Conservation (phyloP, 371 early-diverging fungal genomes). For the Furculomyces boomerangus region DNA sequence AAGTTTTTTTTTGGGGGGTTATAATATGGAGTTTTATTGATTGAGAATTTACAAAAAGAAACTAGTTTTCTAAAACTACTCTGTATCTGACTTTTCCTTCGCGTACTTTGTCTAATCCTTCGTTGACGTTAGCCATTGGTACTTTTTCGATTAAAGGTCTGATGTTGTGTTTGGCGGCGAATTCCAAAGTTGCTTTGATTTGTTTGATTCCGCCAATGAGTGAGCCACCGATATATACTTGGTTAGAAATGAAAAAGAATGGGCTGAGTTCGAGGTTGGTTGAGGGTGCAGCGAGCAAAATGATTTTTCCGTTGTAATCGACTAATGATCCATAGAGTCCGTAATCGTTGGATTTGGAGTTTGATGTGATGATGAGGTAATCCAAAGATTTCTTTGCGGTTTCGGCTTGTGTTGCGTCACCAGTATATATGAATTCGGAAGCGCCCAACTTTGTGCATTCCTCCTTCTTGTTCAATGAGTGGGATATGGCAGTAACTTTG, state of each 20-base stretch:
- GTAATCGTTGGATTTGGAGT: conserved; percentile 31
- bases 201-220: conserved; percentile 41
- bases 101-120: conserved; percentile 34
- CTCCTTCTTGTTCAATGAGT: conserved; percentile 37
- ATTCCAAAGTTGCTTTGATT: conserved; percentile 42
- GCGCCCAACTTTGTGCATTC: conserved; percentile 57
- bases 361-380: conserved; percentile 35
- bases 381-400: conserved; percentile 20
- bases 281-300: conserved; percentile 52
- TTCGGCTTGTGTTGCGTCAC: conserved; percentile 14
- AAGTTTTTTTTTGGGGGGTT: too few species aligned
- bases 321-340: conserved; percentile 24
- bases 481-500: conserved; percentile 53
- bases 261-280: conserved; percentile 26
- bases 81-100: conserved; percentile 49
- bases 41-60: too few species aligned
- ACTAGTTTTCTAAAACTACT: conserved; percentile 28
- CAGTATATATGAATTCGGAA: conserved; percentile 20
- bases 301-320: conserved; percentile 14
- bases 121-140: conserved; percentile 40
- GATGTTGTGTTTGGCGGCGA: conserved; percentile 46
- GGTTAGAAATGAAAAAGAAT: conserved; percentile 25
- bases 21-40: too few species aligned
- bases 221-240: conserved; percentile 41
- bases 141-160: conserved; percentile 43